Conservation (phyloP, 768 basidiomycete species). For the Rhizopogon vesiculosus region DNA sequence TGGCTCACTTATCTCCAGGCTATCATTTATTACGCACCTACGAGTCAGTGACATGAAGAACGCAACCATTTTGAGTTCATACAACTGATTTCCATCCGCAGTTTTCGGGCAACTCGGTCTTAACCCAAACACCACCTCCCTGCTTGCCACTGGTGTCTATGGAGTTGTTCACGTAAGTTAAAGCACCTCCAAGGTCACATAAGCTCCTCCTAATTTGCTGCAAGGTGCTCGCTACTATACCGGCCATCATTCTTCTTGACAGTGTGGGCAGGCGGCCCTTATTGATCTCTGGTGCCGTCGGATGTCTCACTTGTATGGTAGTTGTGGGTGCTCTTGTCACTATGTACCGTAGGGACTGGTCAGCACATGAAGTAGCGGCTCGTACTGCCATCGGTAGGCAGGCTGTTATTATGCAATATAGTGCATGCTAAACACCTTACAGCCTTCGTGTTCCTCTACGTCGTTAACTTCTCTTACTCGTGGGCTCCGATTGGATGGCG, state of each 20-base stretch:
- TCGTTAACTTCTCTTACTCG: slow-evolving; percentile 30
- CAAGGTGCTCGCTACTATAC: slow-evolving; percentile 30
- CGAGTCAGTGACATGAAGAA: not conserved
- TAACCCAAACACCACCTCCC: slow-evolving; percentile 33
- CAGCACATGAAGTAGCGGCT: too few relatives aligned
- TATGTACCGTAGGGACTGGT: too few relatives aligned
- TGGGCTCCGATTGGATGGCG: slow-evolving; percentile 28
- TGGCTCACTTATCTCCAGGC: slow-evolving; percentile 13
- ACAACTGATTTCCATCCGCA: slow-evolving; percentile 12
- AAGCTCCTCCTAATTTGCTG: not conserved
- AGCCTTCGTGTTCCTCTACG: slow-evolving; percentile 36
- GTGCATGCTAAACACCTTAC: slow-evolving; percentile 12
- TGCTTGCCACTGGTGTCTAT: slow-evolving; percentile 37
- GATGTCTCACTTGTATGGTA: slow-evolving; percentile 24
- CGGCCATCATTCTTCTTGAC: slow-evolving; percentile 33
- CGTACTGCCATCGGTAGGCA: slow-evolving; percentile 24
- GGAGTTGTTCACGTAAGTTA: slow-evolving; percentile 28
- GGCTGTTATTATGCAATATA: slow-evolving; percentile 8
- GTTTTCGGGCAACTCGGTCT: slow-evolving; percentile 39
- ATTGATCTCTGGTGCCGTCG: slow-evolving; percentile 34
- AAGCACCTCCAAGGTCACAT: too few relatives aligned
- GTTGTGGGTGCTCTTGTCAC: slow-evolving; percentile 25
- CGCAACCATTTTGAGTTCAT: not conserved
- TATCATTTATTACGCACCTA: slow-evolving; percentile 23
- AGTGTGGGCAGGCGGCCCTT: slow-evolving; percentile 35